Conservation (phyloP, 1,284 basidiomycete species). For the Microbotryum lychnidis-dioicae region DNA sequence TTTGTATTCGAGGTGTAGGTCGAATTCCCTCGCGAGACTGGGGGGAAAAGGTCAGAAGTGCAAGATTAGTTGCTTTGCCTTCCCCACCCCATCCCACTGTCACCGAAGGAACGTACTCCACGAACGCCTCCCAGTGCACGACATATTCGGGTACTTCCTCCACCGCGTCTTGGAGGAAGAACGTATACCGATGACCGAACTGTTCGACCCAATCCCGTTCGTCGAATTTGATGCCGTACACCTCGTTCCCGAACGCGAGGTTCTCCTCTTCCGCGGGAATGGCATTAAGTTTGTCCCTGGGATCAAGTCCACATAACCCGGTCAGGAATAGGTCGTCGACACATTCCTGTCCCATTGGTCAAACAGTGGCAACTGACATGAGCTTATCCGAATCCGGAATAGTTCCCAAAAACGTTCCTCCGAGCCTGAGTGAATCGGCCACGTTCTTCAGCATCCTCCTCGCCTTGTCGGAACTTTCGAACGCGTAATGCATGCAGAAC, state of each 20-base stretch:
- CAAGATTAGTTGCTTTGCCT: not conserved
- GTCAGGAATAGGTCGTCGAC: not conserved
- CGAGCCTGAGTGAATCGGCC: conserved; percentile 63
- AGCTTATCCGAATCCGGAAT: conserved; percentile 75
- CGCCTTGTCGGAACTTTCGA: conserved; percentile 77
- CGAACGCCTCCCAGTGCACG: conserved; percentile 88
- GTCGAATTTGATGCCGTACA: conserved; percentile 83
- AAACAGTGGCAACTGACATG: conserved; percentile 52
- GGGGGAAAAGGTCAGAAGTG: not conserved
- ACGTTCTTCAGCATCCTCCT: conserved; percentile 92
- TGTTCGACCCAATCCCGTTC: conserved; percentile 47
- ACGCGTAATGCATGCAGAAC: conserved; percentile 99
- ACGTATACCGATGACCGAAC: conserved; percentile 83
- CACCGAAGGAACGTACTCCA: conserved; percentile 51
- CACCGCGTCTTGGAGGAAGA: conserved; percentile 89
- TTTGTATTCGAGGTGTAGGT: conserved; percentile 65
- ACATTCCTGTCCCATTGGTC: not conserved
- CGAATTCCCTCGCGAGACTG: conserved; percentile 77
- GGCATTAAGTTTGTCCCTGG: conserved; percentile 58
- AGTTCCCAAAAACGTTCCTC: conserved; percentile 88
- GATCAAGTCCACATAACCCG: conserved; percentile 44
- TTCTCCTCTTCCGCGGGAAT: conserved; percentile 50
- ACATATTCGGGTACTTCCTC: conserved; percentile 95
- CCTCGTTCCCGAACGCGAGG: conserved; percentile 77
- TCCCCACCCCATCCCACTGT: not conserved